Percentiles rank a stretch among this genome's conserved stretches.
phyloP scores from a whole-genome alignment of 768 basidiomycete species.

The Lactarius evosmus region DNA sequence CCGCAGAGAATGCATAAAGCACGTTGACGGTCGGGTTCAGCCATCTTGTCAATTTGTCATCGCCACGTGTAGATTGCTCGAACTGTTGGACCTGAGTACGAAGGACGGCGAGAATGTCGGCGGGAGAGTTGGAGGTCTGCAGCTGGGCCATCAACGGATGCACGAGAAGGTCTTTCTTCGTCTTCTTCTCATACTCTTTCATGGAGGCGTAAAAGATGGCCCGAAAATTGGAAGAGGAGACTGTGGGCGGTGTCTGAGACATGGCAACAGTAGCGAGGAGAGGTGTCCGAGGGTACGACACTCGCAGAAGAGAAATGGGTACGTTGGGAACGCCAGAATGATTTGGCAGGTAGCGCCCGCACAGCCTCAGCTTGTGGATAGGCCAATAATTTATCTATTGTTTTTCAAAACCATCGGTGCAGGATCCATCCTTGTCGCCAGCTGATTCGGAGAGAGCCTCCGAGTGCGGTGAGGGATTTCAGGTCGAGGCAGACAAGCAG shows the following conservation, averaged over 20 bases:
- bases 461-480: no score
- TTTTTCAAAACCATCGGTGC: no score
- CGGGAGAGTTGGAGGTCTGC: not conserved
- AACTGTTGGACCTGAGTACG: not conserved
- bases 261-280: not conserved
- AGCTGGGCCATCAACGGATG: not conserved
- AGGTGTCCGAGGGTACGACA: no score
- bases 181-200: not conserved
- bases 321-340: not conserved
- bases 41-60: not conserved
- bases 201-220: not conserved
- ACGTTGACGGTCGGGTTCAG: not conserved
- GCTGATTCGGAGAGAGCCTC: no score
- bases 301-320: not conserved
- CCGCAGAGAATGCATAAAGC: not conserved
- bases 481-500: no score
- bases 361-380: no score
- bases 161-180: not conserved
- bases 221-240: not conserved
- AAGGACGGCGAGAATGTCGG: not conserved
- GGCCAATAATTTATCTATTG: no score
- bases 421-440: no score
- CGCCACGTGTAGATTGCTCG: not conserved
- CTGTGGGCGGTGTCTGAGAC: not conserved
- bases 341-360: no score